A percentile compares a stretch with the other conserved stretches of the same genome.
Evolutionary conservation across 495 filamentous ascomycete species (phyloP).

Genomic region (Penicillium steckii): DNA sequence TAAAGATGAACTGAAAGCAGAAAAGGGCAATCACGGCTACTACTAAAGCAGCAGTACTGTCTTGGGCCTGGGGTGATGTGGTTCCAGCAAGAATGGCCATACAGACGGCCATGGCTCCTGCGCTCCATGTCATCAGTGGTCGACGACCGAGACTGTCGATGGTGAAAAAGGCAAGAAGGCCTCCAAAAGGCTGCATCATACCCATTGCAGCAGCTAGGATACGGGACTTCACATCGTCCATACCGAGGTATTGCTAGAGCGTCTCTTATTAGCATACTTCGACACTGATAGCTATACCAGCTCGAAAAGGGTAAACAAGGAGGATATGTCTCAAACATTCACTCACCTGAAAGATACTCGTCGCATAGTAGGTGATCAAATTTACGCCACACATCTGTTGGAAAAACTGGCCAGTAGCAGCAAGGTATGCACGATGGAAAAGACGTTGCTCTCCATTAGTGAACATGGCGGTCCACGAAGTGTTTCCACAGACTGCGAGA

Average conservation of each 20-base stretch:
- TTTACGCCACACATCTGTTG: conserved; percentile 59
- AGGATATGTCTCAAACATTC: too few species aligned
- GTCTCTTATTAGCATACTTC: not conserved
- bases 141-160: conserved; percentile 72
- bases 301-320: not conserved
- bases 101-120: conserved; percentile 52
- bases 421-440: conserved; percentile 24
- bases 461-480: conserved; percentile 20
- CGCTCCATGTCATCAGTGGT: conserved; percentile 59
- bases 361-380: conserved; percentile 60
- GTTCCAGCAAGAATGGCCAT: conserved; percentile 59
- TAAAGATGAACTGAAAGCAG: conserved; percentile 44
- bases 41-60: conserved; percentile 35
- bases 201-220: conserved; percentile 74
- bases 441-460: conserved; percentile 22
- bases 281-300: not conserved
- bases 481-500: conserved; percentile 20
- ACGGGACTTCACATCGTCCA: conserved; percentile 76
- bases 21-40: conserved; percentile 42
- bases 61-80: conserved; percentile 28
- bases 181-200: conserved; percentile 71
- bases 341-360: conserved; percentile 48
- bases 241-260: conserved; percentile 51
- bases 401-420: conserved; percentile 44
- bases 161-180: conserved; percentile 71